Evolutionary conservation across 768 basidiomycete genomes (phyloP).

Genomic region (Leucosporidium yakuticum): DNA sequence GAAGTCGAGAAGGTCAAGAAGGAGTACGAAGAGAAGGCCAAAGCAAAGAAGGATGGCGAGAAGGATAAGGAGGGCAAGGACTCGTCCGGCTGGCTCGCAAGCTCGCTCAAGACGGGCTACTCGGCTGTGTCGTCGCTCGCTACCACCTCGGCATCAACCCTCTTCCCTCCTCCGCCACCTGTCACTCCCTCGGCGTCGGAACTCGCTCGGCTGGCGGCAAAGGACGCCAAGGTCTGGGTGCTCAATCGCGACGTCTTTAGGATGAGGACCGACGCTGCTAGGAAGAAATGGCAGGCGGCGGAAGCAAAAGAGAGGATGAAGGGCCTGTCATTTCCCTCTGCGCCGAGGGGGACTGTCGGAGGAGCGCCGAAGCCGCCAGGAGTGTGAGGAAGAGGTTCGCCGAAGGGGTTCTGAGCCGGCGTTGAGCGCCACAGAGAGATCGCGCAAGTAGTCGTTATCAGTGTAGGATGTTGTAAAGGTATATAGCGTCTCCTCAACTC

Average conservation of each 20-base stretch:
- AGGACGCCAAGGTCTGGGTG: conserved; percentile 9
- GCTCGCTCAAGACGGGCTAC: conserved; percentile 14
- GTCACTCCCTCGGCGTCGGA: conserved; percentile 3
- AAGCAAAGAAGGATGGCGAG: conserved; percentile 2
- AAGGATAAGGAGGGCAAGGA: conserved; percentile 12
- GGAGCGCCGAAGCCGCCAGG: no score
- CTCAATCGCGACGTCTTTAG: conserved; percentile 19
- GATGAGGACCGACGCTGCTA: conserved; percentile 14
- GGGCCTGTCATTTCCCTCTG: conserved; percentile 21
- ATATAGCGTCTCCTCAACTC: no score
- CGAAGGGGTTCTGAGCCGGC: no score
- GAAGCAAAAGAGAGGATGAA: conserved; percentile 22
- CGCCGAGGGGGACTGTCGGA: conserved; percentile 10
- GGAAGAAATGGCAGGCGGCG: conserved; percentile 24
- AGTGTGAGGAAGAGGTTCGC: no score
- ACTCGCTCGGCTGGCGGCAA: neutral
- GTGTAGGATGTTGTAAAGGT: no score
- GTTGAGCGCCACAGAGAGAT: no score
- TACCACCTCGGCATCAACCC: neutral
- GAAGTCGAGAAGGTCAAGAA: conserved; percentile 37
- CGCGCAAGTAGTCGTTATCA: no score
- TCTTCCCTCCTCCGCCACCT: conserved; percentile 19
- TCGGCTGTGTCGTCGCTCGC: conserved; percentile 23
- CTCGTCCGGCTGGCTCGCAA: conserved; percentile 1
- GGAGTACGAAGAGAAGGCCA: conserved; percentile 44